Percentiles rank a stretch among this genome's conserved stretches.
These are phyloP conservation scores for Xerocomus potaroensis DNA, from an alignment of 768 basidiomycete species.

Conservation along the genomic window DNA sequence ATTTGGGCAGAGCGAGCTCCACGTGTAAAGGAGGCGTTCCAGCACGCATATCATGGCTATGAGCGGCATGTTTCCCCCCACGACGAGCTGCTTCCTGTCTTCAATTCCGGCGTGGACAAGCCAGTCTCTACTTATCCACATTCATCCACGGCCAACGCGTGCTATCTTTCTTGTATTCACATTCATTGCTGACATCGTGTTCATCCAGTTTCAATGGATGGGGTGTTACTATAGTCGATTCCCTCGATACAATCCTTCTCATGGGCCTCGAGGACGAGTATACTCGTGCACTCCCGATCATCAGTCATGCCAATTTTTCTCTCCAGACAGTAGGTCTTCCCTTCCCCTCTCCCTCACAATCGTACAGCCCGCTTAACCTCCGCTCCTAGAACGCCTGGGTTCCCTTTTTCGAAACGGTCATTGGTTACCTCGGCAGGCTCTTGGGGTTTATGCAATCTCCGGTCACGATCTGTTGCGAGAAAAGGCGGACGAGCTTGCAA, in stretches of 20 bases:
- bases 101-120: too few relatives aligned
- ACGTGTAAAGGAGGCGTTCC: constrained; percentile 57
- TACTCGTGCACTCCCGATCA: constrained; percentile 49
- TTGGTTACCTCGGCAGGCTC: constrained; percentile 85
- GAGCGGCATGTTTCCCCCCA: too few relatives aligned
- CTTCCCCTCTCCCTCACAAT: too few relatives aligned
- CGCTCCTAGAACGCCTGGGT: constrained; percentile 27
- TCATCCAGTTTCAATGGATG: too few relatives aligned
- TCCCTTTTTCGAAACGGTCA: constrained; percentile 80
- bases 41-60: constrained; percentile 67
- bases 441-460: constrained; percentile 76
- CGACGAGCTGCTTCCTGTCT: too few relatives aligned
- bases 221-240: too few relatives aligned
- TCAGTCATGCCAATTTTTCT: constrained; percentile 47
- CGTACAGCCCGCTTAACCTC: neutral
- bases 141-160: too few relatives aligned
- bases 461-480: constrained; percentile 56
- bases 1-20: constrained; percentile 52
- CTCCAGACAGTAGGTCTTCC: constrained; percentile 35
- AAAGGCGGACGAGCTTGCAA: constrained; percentile 74
- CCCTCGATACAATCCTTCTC: constrained; percentile 37
- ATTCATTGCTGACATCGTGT: too few relatives aligned
- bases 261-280: constrained; percentile 77
- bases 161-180: too few relatives aligned
- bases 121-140: too few relatives aligned